Percentiles rank a stretch among this genome's conserved stretches.
These are phyloP conservation scores for Metschnikowia baotianmanensis DNA, from an alignment of 805 yeast species.

Conservation along the genomic window DNA sequence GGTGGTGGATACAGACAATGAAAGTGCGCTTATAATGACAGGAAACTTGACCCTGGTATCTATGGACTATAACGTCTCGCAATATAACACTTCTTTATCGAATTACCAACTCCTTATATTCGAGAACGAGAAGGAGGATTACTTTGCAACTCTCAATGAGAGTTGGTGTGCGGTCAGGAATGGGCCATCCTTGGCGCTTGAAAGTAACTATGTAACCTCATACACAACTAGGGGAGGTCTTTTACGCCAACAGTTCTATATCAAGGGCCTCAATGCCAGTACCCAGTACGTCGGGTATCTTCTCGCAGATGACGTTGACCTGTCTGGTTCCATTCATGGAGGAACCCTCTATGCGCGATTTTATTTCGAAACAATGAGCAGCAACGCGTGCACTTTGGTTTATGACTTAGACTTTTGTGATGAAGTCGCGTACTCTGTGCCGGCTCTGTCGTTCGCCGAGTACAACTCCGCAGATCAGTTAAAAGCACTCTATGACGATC, in stretches of 20 bases:
- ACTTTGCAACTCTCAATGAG: constrained; percentile 40
- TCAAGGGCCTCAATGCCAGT: constrained; percentile 58
- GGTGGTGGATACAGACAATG: constrained; percentile 68
- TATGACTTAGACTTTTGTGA: constrained; percentile 75
- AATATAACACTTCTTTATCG: constrained; percentile 27
- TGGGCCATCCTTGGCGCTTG: constrained; percentile 42
- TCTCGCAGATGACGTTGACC: constrained; percentile 42
- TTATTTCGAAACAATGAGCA: constrained; percentile 52
- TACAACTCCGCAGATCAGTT: constrained; percentile 18
- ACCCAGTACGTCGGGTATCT: constrained; percentile 65
- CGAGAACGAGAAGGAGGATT: constrained; percentile 34
- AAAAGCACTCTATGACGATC: constrained; percentile 53
- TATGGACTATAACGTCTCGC: constrained; percentile 4
- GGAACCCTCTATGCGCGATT: constrained; percentile 62
- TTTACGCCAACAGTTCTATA: constrained; percentile 58
- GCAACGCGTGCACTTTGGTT: constrained; percentile 66
- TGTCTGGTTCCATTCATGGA: constrained; percentile 41
- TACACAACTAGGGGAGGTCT: constrained; percentile 47
- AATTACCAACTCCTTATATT: constrained; percentile 48
- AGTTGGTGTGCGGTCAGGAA: constrained; percentile 73
- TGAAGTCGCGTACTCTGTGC: constrained; percentile 85
- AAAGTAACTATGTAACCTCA: constrained; percentile 26
- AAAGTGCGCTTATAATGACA: constrained; percentile 64
- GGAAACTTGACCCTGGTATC: constrained; percentile 40
- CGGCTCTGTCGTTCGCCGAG: constrained; percentile 35